Evolutionary conservation across 2,329 filamentous ascomycete genomes (phyloP), one percentile per base, ranked within the genome.

Genomic region (Diaporthe sp.): DNA sequence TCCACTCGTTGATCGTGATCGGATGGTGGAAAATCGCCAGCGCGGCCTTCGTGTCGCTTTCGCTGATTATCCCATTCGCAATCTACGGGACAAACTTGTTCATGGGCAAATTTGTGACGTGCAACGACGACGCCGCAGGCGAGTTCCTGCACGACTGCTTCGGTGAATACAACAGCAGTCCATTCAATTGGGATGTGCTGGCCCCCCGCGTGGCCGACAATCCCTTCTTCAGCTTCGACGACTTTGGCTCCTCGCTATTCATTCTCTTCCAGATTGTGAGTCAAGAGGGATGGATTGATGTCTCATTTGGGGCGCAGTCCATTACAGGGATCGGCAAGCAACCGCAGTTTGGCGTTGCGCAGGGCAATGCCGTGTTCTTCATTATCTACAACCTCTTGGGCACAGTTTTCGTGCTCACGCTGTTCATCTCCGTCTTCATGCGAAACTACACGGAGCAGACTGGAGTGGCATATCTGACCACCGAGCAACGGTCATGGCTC

Each of bases 381-480:
- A 92, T 99, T 74, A 89, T 96, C 6, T 99, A 98, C 91, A 99
- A 99, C 85, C 90, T 99, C 82, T 89, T 99, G 80, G 95, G 95
- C 44, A 97, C 97, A 0, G 96, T 99, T 78, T 99, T 99, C 85
- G 94, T 99, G 77, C 89, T 99, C 82, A 99, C 97, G 1, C 87
- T 99, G 82, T 99, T 99, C 84, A 97, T 99, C 65, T 98, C 97
- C 74, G 97, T 99, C 77, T 99, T 99, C 84, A 99, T 99, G 97
- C 95, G 97, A 77, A 99, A 98, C 83, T 99, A 99, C 84, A 99
- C 97, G 0, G 97, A 99, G 84, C 96, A 98, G 84, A 99, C 97
- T 0, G 97, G 97, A 1, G 97, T 99, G 58, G 97, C 97, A 3
- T 99, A 96, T 83, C 87, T 99, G 80, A 99, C 97, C 1, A 94